A percentile compares a stretch with the other conserved stretches of the same genome.
phyloP scores from a whole-genome alignment of 148 eudicot genomes.

The Amaranthus palmeri region DNA sequence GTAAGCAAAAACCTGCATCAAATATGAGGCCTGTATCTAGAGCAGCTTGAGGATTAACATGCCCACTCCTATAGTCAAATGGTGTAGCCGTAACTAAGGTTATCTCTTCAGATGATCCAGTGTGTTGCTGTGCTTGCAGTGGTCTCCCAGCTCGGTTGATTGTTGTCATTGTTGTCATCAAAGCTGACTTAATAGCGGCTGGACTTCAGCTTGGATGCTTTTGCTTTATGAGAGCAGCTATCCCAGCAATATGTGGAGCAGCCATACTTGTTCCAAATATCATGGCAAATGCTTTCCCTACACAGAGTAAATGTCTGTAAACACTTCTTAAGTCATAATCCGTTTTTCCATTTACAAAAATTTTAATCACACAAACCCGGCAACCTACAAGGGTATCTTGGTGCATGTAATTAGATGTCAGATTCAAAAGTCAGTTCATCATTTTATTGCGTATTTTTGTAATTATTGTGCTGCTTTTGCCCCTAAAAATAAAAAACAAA shows the following conservation, averaged over 20 bases:
- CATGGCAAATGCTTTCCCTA: conserved; percentile 98
- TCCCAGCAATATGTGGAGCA: conserved; percentile 96
- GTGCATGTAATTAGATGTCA: too few species aligned
- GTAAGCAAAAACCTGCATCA: conserved; percentile 68
- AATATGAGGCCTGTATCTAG: conserved; percentile 92
- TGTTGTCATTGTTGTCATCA: conserved; percentile 83
- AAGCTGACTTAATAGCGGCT: conserved; percentile 92
- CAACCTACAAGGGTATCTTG: not conserved
- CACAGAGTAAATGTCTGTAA: conserved; percentile 40
- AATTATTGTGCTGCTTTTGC: too few species aligned
- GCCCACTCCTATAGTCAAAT: conserved; percentile 96
- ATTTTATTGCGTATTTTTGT: too few species aligned
- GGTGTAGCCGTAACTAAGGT: conserved; percentile 82
- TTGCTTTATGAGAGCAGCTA: conserved; percentile 95
- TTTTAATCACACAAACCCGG: not conserved
- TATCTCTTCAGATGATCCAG: conserved; percentile 67
- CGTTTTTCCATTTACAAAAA: not conserved
- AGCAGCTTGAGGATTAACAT: conserved; percentile 88
- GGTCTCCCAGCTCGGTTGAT: conserved; percentile 70
- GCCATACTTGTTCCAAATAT: conserved; percentile 99
- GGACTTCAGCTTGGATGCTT: conserved; percentile 95
- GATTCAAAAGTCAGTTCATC: too few species aligned
- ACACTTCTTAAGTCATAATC: not conserved
- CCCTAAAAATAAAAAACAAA: too few species aligned
- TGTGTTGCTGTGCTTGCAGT: conserved; percentile 81